phyloP scores from a whole-genome alignment of 495 filamentous ascomycete species.

The Tuber aestivum region DNA sequence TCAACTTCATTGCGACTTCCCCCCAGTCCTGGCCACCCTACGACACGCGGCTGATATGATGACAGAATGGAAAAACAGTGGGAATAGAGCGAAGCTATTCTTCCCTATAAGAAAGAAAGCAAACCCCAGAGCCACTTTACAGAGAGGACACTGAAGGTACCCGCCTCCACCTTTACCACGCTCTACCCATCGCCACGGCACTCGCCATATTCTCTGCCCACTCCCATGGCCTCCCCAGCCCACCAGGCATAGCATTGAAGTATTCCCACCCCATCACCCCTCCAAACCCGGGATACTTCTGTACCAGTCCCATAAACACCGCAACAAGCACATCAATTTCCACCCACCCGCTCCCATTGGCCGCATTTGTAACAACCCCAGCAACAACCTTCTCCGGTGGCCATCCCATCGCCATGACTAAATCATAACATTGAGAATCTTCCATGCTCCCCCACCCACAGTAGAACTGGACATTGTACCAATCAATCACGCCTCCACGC shows the following conservation, averaged over 20 bases:
- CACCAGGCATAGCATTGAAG: constrained; percentile 63
- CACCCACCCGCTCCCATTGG: constrained; percentile 60
- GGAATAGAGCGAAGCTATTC: background rate
- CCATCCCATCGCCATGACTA: constrained; percentile 60
- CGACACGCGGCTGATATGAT: background rate
- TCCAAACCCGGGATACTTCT: constrained; percentile 60
- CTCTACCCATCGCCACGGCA: constrained; percentile 46
- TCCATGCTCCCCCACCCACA: constrained; percentile 67
- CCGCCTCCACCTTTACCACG: background rate
- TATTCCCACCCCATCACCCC: constrained; percentile 88
- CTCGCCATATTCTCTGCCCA: constrained; percentile 61
- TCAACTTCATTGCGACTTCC: background rate
- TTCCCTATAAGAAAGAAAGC: background rate
- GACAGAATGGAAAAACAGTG: background rate
- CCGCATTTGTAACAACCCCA: constrained; percentile 65
- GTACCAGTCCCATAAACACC: constrained; percentile 48
- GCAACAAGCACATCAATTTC: constrained; percentile 48
- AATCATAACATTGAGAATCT: constrained; percentile 56
- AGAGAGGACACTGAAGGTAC: background rate
- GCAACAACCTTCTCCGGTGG: constrained; percentile 60
- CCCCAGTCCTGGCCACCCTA: background rate
- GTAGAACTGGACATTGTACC: constrained; percentile 85
- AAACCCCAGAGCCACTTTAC: background rate
- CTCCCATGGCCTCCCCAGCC: constrained; percentile 56
- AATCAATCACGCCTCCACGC: constrained; percentile 60